These are phyloP conservation scores for Botrytis medusae DNA, from an alignment of 2,329 filamentous ascomycete species.

Conservation along the genomic window DNA sequence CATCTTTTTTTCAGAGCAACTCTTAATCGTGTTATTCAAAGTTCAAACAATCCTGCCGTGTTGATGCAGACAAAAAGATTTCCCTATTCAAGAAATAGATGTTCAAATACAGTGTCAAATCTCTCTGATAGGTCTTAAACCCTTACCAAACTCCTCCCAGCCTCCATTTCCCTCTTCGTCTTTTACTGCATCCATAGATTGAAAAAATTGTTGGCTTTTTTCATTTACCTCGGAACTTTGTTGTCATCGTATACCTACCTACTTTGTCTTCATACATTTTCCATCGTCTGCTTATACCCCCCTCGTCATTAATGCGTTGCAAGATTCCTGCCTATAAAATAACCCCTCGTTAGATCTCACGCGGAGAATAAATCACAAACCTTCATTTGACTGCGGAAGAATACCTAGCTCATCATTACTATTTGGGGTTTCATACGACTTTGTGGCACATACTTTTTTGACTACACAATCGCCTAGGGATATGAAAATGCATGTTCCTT, in stretches of 20 bases:
- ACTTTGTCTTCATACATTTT: not conserved
- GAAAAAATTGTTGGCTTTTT: not conserved
- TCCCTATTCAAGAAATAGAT: not conserved
- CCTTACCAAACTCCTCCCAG: not conserved
- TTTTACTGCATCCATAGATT: constrained; percentile 7
- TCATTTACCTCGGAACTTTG: constrained; percentile 1
- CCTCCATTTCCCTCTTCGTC: constrained; percentile 12
- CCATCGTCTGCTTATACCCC: not conserved
- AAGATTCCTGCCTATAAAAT: not conserved
- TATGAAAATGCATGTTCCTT: not conserved
- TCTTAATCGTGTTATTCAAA: not conserved
- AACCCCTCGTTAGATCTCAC: not conserved
- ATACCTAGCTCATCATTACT: not conserved
- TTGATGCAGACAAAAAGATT: not conserved
- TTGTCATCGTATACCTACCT: not conserved
- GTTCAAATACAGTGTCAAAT: not conserved
- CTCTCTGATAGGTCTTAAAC: not conserved
- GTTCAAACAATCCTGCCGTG: not conserved
- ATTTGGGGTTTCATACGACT: not conserved
- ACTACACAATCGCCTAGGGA: constrained; percentile 1
- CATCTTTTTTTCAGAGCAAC: not conserved
- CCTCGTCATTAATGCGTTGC: not conserved
- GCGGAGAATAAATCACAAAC: not conserved
- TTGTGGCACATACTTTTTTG: not conserved
- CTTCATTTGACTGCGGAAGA: not conserved